These are phyloP conservation scores for Tetrapisispora pingtungensis DNA, from an alignment of 805 yeast genomes.

Conservation along the genomic window DNA sequence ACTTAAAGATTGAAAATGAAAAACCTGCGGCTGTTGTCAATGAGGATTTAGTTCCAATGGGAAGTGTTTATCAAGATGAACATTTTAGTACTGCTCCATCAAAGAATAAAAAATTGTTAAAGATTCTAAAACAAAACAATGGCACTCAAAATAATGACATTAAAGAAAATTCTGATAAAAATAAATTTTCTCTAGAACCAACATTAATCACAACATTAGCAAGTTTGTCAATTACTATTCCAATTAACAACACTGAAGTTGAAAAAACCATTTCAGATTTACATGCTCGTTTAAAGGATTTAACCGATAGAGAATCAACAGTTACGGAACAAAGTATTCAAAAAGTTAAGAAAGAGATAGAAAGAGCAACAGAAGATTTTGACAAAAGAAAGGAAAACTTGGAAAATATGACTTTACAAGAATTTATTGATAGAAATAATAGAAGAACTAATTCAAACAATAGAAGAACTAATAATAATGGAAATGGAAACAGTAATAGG, in stretches of 20 bases:
- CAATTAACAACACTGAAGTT: conserved; percentile 64
- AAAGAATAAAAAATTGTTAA: conserved; percentile 38
- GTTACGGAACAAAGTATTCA: conserved; percentile 65
- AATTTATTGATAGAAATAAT: background rate
- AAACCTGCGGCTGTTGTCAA: conserved; percentile 35
- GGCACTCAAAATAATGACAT: background rate
- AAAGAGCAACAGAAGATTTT: conserved; percentile 48
- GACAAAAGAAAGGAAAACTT: conserved; percentile 33
- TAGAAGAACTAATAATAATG: background rate
- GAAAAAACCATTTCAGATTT: conserved; percentile 52
- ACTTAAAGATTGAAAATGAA: background rate
- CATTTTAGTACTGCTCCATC: conserved; percentile 31
- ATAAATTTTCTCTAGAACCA: conserved; percentile 62
- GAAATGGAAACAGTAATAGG: background rate
- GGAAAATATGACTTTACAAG: background rate
- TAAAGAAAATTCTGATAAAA: conserved; percentile 12
- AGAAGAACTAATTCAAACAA: background rate
- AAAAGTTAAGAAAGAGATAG: conserved; percentile 65
- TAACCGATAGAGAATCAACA: conserved; percentile 61
- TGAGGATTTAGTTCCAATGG: conserved; percentile 40
- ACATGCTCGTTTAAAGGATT: conserved; percentile 58
- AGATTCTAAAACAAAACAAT: conserved; percentile 13
- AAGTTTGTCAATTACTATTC: conserved; percentile 64
- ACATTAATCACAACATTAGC: conserved; percentile 63
- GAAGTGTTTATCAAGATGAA: conserved; percentile 32